These are phyloP conservation scores for Ogataea saltuana DNA, from an alignment of 805 yeast genomes.

Conservation along the genomic window DNA sequence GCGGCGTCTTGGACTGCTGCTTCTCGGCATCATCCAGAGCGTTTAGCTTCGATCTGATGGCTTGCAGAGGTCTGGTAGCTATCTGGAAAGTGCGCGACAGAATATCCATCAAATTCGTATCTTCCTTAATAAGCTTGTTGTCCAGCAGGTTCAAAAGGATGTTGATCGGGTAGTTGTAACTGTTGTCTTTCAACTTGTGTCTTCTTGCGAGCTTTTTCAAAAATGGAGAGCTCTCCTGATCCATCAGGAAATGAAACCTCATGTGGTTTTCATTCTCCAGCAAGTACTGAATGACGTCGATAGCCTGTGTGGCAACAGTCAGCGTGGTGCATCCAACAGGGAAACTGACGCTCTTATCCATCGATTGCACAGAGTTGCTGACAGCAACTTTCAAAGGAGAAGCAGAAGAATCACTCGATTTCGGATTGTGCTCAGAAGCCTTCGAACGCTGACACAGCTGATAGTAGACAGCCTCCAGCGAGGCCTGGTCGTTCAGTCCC, in stretches of 20 bases:
- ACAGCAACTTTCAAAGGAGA: constrained; percentile 12
- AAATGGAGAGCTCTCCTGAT: constrained; percentile 61
- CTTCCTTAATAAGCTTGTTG: constrained; percentile 64
- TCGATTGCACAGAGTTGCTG: neutral
- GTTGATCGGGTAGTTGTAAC: constrained; percentile 71
- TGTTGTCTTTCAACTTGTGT: constrained; percentile 40
- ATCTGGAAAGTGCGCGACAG: constrained; percentile 74
- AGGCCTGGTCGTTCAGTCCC: constrained; percentile 60
- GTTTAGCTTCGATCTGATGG: constrained; percentile 45
- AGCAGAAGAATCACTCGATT: constrained; percentile 1
- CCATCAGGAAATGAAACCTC: constrained; percentile 74
- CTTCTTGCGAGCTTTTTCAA: constrained; percentile 39
- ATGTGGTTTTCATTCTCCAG: constrained; percentile 67
- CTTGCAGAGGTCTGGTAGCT: constrained; percentile 69
- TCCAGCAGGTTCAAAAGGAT: constrained; percentile 62
- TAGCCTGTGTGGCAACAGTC: constrained; percentile 70
- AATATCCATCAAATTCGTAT: constrained; percentile 72
- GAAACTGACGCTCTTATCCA: constrained; percentile 31
- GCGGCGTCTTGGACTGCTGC: constrained; percentile 25
- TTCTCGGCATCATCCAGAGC: constrained; percentile 32
- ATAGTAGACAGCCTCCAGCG: constrained; percentile 62
- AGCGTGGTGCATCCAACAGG: constrained; percentile 69
- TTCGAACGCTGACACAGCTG: constrained; percentile 54
- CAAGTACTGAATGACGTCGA: constrained; percentile 72
- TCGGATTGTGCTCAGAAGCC: constrained; percentile 7